Evolutionary conservation across 495 filamentous ascomycete species (phyloP).

Genomic region (Penicillium macrosclerotiorum): DNA sequence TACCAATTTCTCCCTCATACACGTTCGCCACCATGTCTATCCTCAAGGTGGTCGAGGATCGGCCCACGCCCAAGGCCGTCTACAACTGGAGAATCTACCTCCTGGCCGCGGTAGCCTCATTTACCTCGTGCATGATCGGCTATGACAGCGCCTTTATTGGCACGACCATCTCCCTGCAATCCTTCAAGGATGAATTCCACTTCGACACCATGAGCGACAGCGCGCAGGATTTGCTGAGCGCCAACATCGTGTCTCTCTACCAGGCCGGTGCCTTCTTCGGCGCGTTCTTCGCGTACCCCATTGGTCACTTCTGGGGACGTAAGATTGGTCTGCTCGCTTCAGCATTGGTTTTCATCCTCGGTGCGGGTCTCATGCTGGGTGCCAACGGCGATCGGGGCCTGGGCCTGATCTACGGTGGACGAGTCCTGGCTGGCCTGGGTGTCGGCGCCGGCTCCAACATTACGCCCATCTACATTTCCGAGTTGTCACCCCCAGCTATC

Average conservation of each 20-base stretch:
- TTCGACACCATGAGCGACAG: conserved; percentile 42
- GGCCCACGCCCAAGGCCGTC: conserved; percentile 64
- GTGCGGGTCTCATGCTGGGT: conserved; percentile 62
- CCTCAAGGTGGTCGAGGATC: conserved; percentile 63
- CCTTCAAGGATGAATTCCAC: conserved; percentile 62
- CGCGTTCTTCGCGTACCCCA: conserved; percentile 57
- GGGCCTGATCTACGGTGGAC: conserved; percentile 64
- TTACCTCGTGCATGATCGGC: conserved; percentile 72
- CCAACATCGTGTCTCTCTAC: conserved; percentile 70
- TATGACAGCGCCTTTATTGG: conserved; percentile 76
- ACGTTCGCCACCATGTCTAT: conserved; percentile 49
- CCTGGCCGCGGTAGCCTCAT: conserved; percentile 65
- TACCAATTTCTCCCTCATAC: conserved; percentile 1
- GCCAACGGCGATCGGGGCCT: conserved; percentile 56
- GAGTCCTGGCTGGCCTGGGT: conserved; percentile 68
- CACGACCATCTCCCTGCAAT: conserved; percentile 62
- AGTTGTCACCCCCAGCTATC: conserved; percentile 75
- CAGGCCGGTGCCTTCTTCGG: conserved; percentile 71
- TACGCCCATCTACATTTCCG: conserved; percentile 77
- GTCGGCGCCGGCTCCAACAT: conserved; percentile 74
- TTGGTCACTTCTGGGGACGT: conserved; percentile 57
- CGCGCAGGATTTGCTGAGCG: conserved; percentile 51
- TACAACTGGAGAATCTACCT: conserved; percentile 78
- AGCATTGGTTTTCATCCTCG: conserved; percentile 57
- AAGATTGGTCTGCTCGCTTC: conserved; percentile 54